These are phyloP conservation scores for Saraca asoca DNA, from an alignment of 331 rosid species.

Conservation along the genomic window DNA sequence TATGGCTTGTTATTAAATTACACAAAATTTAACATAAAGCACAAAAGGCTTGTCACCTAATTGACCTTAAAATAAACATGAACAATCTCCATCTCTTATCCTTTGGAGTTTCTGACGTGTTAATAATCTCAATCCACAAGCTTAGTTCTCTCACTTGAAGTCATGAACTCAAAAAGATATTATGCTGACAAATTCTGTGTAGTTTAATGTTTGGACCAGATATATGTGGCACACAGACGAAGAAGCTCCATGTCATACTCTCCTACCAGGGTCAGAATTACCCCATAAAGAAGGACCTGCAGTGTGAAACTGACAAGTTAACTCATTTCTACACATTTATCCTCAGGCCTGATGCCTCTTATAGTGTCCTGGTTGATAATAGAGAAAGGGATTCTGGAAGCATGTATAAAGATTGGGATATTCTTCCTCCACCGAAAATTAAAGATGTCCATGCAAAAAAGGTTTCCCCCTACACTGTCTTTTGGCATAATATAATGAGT, in stretches of 20 bases:
- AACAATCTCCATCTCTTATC: not conserved
- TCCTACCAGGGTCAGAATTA: constrained; percentile 91
- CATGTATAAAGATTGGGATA: constrained; percentile 83
- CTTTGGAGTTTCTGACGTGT: not conserved
- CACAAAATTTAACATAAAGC: not conserved
- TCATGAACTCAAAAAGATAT: not conserved
- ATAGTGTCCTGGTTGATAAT: constrained; percentile 71
- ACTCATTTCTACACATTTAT: constrained; percentile 87
- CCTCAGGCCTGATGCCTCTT: constrained; percentile 79
- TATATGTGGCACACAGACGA: constrained; percentile 78
- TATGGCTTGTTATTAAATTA: not conserved
- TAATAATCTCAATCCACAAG: not conserved
- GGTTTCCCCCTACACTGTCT: constrained; percentile 31
- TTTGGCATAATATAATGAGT: constrained; percentile 2
- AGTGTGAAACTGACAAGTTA: constrained; percentile 81
- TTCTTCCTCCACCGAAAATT: constrained; percentile 80
- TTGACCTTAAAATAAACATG: not conserved
- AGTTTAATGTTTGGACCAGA: constrained; percentile 93
- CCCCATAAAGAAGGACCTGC: constrained; percentile 79
- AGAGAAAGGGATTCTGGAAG: constrained; percentile 89
- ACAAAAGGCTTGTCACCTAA: too few relatives aligned
- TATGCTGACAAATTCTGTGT: constrained; percentile 39
- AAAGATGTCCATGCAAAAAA: constrained; percentile 65
- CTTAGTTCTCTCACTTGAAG: not conserved
- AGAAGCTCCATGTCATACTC: constrained; percentile 77